Base-by-base conservation (phyloP, 495 filamentous ascomycete genomes). In the Rhypophila decipiens region DNA sequence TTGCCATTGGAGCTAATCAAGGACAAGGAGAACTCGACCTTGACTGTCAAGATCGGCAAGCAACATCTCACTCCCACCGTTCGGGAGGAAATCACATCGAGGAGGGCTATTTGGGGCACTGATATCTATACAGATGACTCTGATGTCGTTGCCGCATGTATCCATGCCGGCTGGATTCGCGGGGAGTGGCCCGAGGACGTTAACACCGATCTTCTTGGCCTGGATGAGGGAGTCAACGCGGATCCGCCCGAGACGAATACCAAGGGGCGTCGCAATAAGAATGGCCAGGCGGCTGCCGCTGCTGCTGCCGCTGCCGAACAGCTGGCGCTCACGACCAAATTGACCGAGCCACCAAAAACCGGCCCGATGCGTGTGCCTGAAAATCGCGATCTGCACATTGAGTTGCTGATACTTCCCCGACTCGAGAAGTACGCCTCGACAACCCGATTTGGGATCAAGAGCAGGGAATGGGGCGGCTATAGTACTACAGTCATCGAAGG, bases 51-150 rank as follows among this genome's bases (percentile, higher is more conserved):
- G 36, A 84, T 97, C 5, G 86, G 90, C 3, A 80, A 87, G 15
- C 79, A 83, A 52, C 87, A 90, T 56, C 75, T 99, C 21, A 77
- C 73, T 13, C 60, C 76, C 1, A 64, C 69, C 5, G 76, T 82
- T 27, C 79, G 90, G 7, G 85, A 89, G 60, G 88, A 93, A 55
- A 88, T 97, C 52, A 90, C 87, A 18, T 66, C 76, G 5, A 75
- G 84, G 12, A 78, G 85, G 36, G 83, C 86, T 2, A 64, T 98
- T 2, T 98, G 90, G 90, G 93, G 93, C 9, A 90, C 88, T 0
- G 88, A 90, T 17, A 74, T 97, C 5, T 97, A 98, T 63, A 95
- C 90, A 0, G 94, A 97, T 55, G 94, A 98, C 67, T 95, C 89
- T 0, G 94, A 98, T 60, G 79, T 89, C 4, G 76, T 98, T 40